Percentiles rank a stretch among this genome's conserved stretches.
These are phyloP conservation scores for Populus hybrid DNA, from an alignment of 441 rosid species.

Conservation along the genomic window DNA sequence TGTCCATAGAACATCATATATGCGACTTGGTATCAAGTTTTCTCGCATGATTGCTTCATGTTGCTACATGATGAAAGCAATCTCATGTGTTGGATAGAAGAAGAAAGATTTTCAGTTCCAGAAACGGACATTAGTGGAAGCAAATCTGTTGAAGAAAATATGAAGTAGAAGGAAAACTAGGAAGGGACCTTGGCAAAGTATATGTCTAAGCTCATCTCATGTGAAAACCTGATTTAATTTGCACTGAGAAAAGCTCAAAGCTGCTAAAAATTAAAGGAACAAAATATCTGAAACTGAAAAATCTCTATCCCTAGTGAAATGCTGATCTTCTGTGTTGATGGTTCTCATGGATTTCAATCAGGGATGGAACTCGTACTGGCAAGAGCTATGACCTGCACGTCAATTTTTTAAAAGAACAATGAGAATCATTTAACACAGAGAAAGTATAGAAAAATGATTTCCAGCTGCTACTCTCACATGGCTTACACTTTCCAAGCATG, in stretches of 20 bases:
- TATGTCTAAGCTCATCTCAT: neutral
- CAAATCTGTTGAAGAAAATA: neutral
- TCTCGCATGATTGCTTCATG: neutral
- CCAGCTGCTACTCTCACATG: slow-evolving; percentile 9
- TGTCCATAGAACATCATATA: neutral
- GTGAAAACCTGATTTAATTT: neutral
- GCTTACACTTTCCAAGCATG: slow-evolving; percentile 18
- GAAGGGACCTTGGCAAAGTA: neutral
- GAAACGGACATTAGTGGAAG: neutral
- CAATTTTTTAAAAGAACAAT: slow-evolving; percentile 1
- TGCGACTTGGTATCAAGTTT: neutral
- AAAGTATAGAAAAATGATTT: neutral
- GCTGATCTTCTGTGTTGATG: neutral
- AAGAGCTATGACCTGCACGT: slow-evolving; percentile 46
- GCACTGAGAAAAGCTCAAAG: too few species aligned
- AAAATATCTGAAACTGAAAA: too few species aligned
- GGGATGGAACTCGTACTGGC: slow-evolving; percentile 40
- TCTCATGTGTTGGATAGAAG: neutral
- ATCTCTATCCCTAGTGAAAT: neutral
- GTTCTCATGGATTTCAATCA: slow-evolving; percentile 17
- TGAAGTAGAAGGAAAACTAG: neutral
- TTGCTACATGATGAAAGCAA: neutral
- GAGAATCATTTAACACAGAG: neutral
- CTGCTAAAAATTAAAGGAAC: neutral
- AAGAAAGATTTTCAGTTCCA: neutral